Conservation (phyloP, 495 filamentous ascomycete genomes). For the Letharia columbiana region DNA sequence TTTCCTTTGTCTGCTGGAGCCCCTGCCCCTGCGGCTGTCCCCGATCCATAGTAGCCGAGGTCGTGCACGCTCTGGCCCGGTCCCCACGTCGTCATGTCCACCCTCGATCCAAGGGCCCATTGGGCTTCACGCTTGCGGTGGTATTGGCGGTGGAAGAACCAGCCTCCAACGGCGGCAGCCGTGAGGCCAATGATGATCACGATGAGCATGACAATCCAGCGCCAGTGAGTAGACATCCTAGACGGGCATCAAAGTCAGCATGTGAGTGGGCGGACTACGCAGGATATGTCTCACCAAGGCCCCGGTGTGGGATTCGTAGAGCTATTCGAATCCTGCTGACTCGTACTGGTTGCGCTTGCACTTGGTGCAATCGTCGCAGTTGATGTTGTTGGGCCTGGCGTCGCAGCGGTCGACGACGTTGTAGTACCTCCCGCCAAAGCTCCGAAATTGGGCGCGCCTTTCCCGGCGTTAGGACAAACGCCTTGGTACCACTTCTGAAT, state of each 20-base stretch:
- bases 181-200: slow-evolving; percentile 42
- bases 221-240: slow-evolving; percentile 45
- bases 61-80: slow-evolving; percentile 27
- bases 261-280: not conserved
- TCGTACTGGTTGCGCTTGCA: slow-evolving; percentile 18
- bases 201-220: slow-evolving; percentile 49
- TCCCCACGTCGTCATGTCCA: slow-evolving; percentile 25
- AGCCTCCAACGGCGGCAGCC: slow-evolving; percentile 31
- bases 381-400: slow-evolving; percentile 20
- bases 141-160: slow-evolving; percentile 43
- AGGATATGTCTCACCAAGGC: slow-evolving; percentile 18
- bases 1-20: slow-evolving; percentile 22
- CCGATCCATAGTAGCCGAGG: slow-evolving; percentile 13
- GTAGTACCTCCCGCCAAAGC: slow-evolving; percentile 18
- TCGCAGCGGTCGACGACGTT: slow-evolving; percentile 19
- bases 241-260: not conserved
- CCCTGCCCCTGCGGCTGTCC: not conserved
- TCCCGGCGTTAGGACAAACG: slow-evolving; percentile 29
- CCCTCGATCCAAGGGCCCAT: slow-evolving; percentile 16
- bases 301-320: slow-evolving; percentile 11
- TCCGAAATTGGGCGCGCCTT: slow-evolving; percentile 25
- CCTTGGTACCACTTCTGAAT: slow-evolving; percentile 45
- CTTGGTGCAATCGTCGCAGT: slow-evolving; percentile 25
- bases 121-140: slow-evolving; percentile 26
- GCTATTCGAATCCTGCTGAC: slow-evolving; percentile 6